Base-by-base conservation (phyloP, 1,139 yeast genomes). In the Saccharomyces pastorianus region DNA sequence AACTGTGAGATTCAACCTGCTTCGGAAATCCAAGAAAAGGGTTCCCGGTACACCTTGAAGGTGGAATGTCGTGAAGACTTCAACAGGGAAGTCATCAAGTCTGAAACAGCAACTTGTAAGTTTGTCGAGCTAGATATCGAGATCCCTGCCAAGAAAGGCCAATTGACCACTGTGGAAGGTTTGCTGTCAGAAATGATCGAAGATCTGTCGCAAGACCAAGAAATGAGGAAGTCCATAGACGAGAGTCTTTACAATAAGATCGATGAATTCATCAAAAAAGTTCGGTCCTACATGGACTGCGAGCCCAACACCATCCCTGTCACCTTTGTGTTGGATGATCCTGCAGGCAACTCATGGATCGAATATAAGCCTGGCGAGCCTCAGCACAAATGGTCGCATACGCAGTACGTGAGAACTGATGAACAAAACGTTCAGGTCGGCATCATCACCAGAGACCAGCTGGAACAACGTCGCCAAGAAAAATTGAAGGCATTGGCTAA, bases 291-390 rank as follows among this genome's bases (percentile, higher is more conserved):
- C 55, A 74, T 88, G 28, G 76, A 78, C 27, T 93, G 89, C 55
- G 83, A 83, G 55, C 80, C 80, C 54, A 82, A 80, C 41, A 78
- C 81, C 13, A 73, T 90, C 56, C 99, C 99, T 2, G 69, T 93
- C 59, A 88, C 96, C 0, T 79, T 95, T 52, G 76, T 81, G 17
- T 73, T 90, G 20, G 97, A 91, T 70, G 99, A 93, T 72, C 98
- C 99, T 32, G 82, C 97, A 0, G 99, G 99, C 23, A 93, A 95
- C 73, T 91, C 98, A 1, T 95, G 97, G 96, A 84, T 95, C 55
- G 96, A 90, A 69, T 90, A 80, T 67, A 73, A 81, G 56, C 98
- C 98, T 23, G 91, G 88, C 55, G 96, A 91, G 69, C 79, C 96
- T 9, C 76, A 87, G 52, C 96, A 89, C 71, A 89, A 90, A 68